Percentiles rank a stretch among this genome's conserved stretches.
phyloP scores from a whole-genome alignment of 2,329 filamentous ascomycete species.

The Cyanodermella asteris region DNA sequence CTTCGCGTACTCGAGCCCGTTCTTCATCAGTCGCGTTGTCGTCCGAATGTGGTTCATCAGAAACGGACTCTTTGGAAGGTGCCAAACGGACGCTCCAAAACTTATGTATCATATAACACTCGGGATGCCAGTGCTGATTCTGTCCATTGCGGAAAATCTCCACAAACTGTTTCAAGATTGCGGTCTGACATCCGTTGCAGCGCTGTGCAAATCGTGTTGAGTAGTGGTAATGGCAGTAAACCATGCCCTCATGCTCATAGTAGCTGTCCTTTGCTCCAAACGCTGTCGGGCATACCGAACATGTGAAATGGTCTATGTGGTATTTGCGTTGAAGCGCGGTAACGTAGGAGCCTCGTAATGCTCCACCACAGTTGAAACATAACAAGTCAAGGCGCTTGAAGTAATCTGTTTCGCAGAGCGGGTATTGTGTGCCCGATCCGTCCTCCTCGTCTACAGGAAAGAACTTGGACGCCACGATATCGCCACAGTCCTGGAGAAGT shows the following conservation, averaged over 20 bases:
- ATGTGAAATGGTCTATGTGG: constrained; percentile 97
- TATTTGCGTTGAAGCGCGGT: constrained; percentile 95
- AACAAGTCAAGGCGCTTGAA: constrained; percentile 79
- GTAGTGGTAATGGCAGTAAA: constrained; percentile 98
- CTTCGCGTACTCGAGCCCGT: constrained; percentile 53
- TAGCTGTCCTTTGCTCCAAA: constrained; percentile 97
- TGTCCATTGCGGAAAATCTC: constrained; percentile 96
- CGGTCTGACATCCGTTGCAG: constrained; percentile 90
- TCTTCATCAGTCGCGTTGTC: constrained; percentile 42
- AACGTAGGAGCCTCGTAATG: constrained; percentile 89
- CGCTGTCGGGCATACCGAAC: constrained; percentile 88
- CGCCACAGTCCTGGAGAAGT: constrained; percentile 58
- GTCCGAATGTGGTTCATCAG: constrained; percentile 23
- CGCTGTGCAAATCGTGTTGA: constrained; percentile 91
- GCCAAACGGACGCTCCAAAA: constrained; percentile 94
- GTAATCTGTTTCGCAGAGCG: constrained; percentile 93
- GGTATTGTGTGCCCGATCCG: constrained; percentile 59
- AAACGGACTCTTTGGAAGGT: constrained; percentile 29
- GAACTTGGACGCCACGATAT: constrained; percentile 96
- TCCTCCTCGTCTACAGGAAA: constrained; percentile 88
- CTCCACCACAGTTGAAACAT: constrained; percentile 79
- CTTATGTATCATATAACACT: constrained; percentile 99
- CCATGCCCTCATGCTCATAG: constrained; percentile 89
- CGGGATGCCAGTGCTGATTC: constrained; percentile 97
- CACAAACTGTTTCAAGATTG: constrained; percentile 96